A percentile compares a stretch with the other conserved stretches of the same genome.
Conservation (phyloP, 129 eudicot genomes). For the Chrysanthemum lavandulifolium region DNA sequence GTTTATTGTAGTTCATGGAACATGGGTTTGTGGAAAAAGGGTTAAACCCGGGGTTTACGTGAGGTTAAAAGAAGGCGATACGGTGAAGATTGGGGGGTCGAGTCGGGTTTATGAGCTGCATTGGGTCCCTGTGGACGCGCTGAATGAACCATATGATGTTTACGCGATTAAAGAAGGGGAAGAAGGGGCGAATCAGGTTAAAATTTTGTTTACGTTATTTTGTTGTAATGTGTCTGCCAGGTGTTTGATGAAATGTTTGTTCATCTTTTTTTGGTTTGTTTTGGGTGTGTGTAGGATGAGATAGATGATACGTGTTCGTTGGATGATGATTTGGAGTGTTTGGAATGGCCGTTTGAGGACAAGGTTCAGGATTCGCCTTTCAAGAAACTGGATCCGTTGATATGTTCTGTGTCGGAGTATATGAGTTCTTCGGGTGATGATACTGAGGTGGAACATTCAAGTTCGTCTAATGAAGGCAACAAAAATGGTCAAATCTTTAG, state of each 20-base stretch:
- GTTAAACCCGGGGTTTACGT: constrained; percentile 58
- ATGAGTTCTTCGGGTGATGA: constrained; percentile 23
- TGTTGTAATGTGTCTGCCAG: neutral
- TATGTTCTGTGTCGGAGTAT: constrained; percentile 20
- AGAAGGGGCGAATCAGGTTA: constrained; percentile 7
- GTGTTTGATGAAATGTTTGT: constrained; percentile 30
- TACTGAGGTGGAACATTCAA: constrained; percentile 28
- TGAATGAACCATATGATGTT: constrained; percentile 52
- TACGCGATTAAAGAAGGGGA: constrained; percentile 36
- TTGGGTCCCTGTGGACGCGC: constrained; percentile 73
- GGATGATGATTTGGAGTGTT: constrained; percentile 35
- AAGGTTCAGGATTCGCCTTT: constrained; percentile 11
- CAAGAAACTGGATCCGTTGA: constrained; percentile 24
- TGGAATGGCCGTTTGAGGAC: constrained; percentile 26
- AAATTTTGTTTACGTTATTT: neutral
- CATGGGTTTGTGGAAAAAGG: constrained; percentile 79
- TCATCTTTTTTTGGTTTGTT: constrained; percentile 1
- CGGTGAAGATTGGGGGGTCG: constrained; percentile 69
- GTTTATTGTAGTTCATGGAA: constrained; percentile 69
- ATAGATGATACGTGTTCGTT: constrained; percentile 23
- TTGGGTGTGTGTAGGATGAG: constrained; percentile 46
- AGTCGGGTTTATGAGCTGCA: constrained; percentile 77
- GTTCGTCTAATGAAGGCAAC: neutral
- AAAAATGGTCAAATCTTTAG: constrained; percentile 19
- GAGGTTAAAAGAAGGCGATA: constrained; percentile 66